Evolutionary conservation across 202 grass and related monocot species (phyloP), one percentile per base, ranked within the genome.

Genomic region (Dendrocalamus latiflorus): DNA sequence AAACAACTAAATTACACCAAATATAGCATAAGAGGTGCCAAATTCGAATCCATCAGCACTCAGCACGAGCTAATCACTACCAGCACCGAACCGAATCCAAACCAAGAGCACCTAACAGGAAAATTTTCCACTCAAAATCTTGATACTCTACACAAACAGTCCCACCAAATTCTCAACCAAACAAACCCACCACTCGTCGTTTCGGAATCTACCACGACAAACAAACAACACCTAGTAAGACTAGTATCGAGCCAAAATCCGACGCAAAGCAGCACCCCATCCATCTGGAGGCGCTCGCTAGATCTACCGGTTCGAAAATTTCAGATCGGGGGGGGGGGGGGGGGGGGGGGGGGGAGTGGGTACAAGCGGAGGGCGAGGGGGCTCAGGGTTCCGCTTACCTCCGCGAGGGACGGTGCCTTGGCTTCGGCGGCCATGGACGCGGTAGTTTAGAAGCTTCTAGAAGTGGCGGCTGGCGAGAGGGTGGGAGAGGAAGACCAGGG

Each of bases 401-500:
- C 77, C 4, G 65, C 81, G 25, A 91, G 85, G 9, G 70, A 72
- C 43, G 68, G 85, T 12, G 64, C 74, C 82, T 88, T 87, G 21
- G 60, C 71, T 80, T 72, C 70, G 58, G 82, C 76, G 54, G 89
- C 85, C 89, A 91, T 91, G 89, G 70, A 45, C 60, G 34, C n/a
- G 18, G 63, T 33, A 37, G 59, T 38, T 61, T 56, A 17, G 60
- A 87, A 87, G 76, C 18, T 86, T 87, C 85, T 87, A 76, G 62
- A 81, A 69, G 61, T 75, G 76, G 70, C 70, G 77, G 70, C 50
- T 49, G 76, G 6, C 25, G 34, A 45, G 13, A 43, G 58, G n/a
- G 50, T 62, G 67, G 41, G 42, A 50, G 22, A 11, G 8, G 37
- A 0, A 25, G 60, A 33, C 34, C 50, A 54, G 42, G n/a, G 54